A percentile compares a stretch with the other conserved stretches of the same genome.
phyloP scores from a whole-genome alignment of 2,329 filamentous ascomycete genomes.

The Colletotrichum sp. region DNA sequence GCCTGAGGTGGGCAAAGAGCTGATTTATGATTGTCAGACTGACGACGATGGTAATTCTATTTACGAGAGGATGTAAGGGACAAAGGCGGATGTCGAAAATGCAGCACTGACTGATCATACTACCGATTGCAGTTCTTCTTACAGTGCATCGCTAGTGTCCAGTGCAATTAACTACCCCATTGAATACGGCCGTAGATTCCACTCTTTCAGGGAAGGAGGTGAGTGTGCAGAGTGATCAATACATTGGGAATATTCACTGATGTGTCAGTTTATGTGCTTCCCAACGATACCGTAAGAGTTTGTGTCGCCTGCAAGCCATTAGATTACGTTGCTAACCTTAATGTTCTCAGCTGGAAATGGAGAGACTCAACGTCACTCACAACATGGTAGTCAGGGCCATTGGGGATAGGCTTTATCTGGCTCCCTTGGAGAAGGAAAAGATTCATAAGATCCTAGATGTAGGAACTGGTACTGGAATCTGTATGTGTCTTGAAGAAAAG shows the following conservation, averaged over 20 bases:
- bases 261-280: constrained; percentile 11
- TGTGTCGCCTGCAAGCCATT: too few relatives aligned
- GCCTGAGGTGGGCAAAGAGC: too few relatives aligned
- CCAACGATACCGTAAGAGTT: constrained; percentile 35
- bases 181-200: constrained; percentile 6
- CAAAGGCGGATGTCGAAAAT: too few relatives aligned
- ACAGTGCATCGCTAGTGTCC: neutral
- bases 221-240: neutral
- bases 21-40: neutral
- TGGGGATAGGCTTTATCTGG: neutral
- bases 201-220: constrained; percentile 5
- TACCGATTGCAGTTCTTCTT: neutral
- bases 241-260: neutral
- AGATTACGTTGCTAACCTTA: neutral
- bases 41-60: neutral
- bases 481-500: neutral
- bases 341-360: neutral
- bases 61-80: neutral
- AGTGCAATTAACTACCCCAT: neutral
- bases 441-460: constrained; percentile 54
- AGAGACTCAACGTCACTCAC: neutral
- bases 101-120: too few relatives aligned
- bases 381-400: neutral
- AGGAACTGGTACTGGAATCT: constrained; percentile 58
- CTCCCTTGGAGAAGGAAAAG: constrained; percentile 1